These are phyloP conservation scores for Gossypium schwendimanii DNA, from an alignment of 441 rosid species.

Conservation along the genomic window DNA sequence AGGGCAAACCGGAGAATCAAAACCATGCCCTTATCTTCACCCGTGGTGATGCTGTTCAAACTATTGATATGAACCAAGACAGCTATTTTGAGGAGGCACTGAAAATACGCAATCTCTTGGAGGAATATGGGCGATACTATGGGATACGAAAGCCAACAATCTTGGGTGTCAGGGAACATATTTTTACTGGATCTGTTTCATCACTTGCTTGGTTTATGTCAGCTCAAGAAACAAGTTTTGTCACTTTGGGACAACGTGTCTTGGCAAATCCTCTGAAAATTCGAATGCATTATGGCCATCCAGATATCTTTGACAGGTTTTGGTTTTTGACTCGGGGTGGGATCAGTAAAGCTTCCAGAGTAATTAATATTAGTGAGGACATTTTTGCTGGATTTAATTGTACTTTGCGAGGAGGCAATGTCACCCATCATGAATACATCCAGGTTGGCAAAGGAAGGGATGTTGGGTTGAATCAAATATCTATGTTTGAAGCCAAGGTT, in stretches of 20 bases:
- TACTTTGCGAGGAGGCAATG: conserved; percentile 50
- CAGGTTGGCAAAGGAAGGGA: conserved; percentile 75
- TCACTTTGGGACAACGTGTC: neutral
- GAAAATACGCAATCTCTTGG: conserved; percentile 1
- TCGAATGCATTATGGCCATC: conserved; percentile 1
- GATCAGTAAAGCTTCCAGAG: neutral
- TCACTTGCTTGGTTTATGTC: conserved; percentile 47
- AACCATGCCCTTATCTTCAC: conserved; percentile 21
- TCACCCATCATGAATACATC: conserved; percentile 66
- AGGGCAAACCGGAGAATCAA: conserved; percentile 72
- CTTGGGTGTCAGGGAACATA: conserved; percentile 60
- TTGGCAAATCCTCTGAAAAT: conserved; percentile 1
- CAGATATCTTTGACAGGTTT: neutral
- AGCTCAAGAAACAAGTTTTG: conserved; percentile 5
- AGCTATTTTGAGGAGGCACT: conserved; percentile 2
- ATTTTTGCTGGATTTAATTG: neutral
- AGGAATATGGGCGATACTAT: neutral
- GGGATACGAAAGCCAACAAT: conserved; percentile 27
- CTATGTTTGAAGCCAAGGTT: conserved; percentile 6
- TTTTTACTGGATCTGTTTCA: conserved; percentile 65
- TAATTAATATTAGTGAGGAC: conserved; percentile 5
- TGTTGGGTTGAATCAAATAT: conserved; percentile 30
- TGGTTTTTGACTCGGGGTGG: conserved; percentile 2
- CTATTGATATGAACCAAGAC: conserved; percentile 9
- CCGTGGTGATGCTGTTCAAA: conserved; percentile 38